phyloP scores from a whole-genome alignment of 163 green algal species.

The Coccomyxa subellipsoidea region DNA sequence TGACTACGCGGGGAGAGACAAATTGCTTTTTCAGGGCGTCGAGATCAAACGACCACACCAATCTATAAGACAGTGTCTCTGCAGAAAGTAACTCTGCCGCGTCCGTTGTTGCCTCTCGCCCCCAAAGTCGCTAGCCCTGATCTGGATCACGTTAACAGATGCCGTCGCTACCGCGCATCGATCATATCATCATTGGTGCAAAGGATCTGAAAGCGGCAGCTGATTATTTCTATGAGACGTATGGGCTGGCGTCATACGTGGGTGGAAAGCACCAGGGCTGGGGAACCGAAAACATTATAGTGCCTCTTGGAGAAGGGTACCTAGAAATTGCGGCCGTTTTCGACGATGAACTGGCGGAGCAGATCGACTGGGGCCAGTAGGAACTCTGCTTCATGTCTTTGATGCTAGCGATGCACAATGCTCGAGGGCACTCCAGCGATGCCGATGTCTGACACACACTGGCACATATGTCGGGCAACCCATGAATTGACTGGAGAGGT shows the following conservation, averaged over 20 bases:
- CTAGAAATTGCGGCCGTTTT: constrained; percentile 16
- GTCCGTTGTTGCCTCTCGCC: neutral
- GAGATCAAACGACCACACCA: too few species aligned
- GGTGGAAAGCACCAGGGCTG: constrained; percentile 21
- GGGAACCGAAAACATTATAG: constrained; percentile 22
- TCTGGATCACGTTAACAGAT: neutral
- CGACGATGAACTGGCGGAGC: constrained; percentile 1
- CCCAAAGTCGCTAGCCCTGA: neutral
- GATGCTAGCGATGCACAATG: too few species aligned
- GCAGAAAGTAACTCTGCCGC: neutral
- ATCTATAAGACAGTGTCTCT: too few species aligned
- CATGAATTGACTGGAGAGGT: neutral
- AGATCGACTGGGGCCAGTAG: constrained; percentile 17
- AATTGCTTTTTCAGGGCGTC: too few species aligned
- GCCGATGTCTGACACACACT: neutral
- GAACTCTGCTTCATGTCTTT: neutral
- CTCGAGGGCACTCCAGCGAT: too few species aligned
- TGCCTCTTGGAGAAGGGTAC: constrained; percentile 12
- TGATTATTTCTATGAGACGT: constrained; percentile 10
- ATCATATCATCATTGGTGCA: constrained; percentile 23
- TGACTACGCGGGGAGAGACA: too few species aligned
- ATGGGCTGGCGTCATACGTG: constrained; percentile 6
- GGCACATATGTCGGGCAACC: neutral
- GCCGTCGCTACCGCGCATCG: constrained; percentile 3
- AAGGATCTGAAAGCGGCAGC: constrained; percentile 14